Conservation (phyloP, 2,329 filamentous ascomycete species). For the Penicillium sp. region DNA sequence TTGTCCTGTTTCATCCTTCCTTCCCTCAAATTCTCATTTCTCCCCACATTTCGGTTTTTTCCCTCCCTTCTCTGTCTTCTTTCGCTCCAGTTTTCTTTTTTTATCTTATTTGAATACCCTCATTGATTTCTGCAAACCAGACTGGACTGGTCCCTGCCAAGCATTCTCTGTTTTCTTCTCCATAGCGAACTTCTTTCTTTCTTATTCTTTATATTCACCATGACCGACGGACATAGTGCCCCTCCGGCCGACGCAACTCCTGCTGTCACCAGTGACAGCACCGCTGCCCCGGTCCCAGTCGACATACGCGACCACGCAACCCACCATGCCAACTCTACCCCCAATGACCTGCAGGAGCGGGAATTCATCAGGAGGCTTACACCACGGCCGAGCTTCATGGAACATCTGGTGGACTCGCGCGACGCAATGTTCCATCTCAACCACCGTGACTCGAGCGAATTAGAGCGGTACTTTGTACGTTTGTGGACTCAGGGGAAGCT, state of each 20-base stretch:
- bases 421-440: slow-evolving; percentile 31
- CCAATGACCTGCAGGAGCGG: slow-evolving; percentile 21
- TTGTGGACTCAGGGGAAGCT: slow-evolving; percentile 15
- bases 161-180: not conserved
- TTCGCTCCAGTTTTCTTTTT: slow-evolving; percentile 1
- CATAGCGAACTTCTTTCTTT: not conserved
- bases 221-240: slow-evolving; percentile 19
- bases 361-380: slow-evolving; percentile 24
- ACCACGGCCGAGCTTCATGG: slow-evolving; percentile 33
- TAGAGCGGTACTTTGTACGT: slow-evolving; percentile 59
- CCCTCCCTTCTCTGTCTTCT: slow-evolving; percentile 2
- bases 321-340: slow-evolving; percentile 11
- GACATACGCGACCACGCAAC: slow-evolving; percentile 10
- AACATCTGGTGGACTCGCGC: slow-evolving; percentile 30
- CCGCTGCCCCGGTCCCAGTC: slow-evolving; percentile 14
- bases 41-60: slow-evolving; percentile 5
- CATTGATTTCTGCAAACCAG: not conserved
- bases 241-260: slow-evolving; percentile 12
- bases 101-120: not conserved
- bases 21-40: not conserved
- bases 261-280: slow-evolving; percentile 9
- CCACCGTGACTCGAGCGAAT: slow-evolving; percentile 39
- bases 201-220: slow-evolving; percentile 7
- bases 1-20: slow-evolving; percentile 10
- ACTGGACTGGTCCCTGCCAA: not conserved